These are phyloP conservation scores for Choiromyces venosus DNA, from an alignment of 495 filamentous ascomycete species.

Conservation along the genomic window DNA sequence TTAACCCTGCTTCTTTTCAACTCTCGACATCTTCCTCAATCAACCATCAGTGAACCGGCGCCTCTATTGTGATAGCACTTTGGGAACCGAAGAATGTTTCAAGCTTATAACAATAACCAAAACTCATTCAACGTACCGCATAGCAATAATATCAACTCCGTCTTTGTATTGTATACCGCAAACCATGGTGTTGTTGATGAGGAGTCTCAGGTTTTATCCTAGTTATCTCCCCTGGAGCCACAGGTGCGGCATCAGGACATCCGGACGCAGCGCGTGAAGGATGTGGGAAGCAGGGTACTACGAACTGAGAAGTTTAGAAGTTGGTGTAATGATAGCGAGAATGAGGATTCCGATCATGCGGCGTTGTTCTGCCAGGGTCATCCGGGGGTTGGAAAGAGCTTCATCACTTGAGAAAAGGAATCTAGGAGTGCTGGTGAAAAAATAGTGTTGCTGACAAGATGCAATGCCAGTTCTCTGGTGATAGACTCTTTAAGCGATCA, in stretches of 20 bases:
- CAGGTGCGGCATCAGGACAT: background rate
- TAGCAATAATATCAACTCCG: background rate
- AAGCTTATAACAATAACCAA: background rate
- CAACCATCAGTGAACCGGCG: too few relatives aligned
- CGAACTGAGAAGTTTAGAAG: background rate
- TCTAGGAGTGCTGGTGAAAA: background rate
- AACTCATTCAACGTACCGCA: too few relatives aligned
- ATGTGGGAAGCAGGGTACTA: background rate
- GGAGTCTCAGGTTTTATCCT: background rate
- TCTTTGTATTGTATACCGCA: background rate
- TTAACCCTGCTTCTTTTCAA: too few relatives aligned
- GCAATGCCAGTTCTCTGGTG: background rate
- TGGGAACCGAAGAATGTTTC: background rate
- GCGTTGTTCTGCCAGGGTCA: background rate
- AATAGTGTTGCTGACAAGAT: background rate
- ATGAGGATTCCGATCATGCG: background rate
- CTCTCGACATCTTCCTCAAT: too few relatives aligned
- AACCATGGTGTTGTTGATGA: background rate
- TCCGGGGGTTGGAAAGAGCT: background rate
- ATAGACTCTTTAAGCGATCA: background rate
- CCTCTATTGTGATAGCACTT: too few relatives aligned
- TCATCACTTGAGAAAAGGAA: background rate
- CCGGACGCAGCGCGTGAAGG: background rate
- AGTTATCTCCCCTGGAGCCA: background rate
- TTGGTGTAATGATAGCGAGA: background rate